phyloP scores from a whole-genome alignment of 495 filamentous ascomycete species.

The Astrocystis sublimbata region DNA sequence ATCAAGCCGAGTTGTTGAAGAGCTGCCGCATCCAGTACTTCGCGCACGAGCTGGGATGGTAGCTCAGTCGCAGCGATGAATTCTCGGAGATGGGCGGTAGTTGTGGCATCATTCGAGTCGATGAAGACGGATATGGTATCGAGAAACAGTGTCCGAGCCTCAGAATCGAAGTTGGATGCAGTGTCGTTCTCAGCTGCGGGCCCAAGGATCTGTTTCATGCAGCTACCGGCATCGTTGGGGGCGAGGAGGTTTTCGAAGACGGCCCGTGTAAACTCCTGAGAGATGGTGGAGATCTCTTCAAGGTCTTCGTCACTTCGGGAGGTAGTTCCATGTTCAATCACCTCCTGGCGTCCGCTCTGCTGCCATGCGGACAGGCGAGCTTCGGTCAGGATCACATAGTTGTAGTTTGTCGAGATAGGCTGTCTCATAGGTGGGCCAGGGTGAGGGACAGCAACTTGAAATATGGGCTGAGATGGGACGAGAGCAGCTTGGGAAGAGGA shows the following conservation, averaged over 20 bases:
- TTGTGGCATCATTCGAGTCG: conserved; percentile 58
- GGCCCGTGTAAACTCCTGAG: conserved; percentile 81
- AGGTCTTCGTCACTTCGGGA: conserved; percentile 66
- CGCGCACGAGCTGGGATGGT: conserved; percentile 70
- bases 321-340: conserved; percentile 52
- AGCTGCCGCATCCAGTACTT: conserved; percentile 74
- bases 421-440: conserved; percentile 18
- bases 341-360: conserved; percentile 50
- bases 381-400: conserved; percentile 52
- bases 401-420: conserved; percentile 42
- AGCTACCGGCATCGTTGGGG: conserved; percentile 66
- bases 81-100: conserved; percentile 45
- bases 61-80: conserved; percentile 73
- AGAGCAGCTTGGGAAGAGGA: conserved; percentile 41
- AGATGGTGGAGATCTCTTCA: conserved; percentile 65
- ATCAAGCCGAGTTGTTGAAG: conserved; percentile 76
- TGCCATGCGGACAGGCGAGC: conserved; percentile 47
- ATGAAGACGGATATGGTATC: conserved; percentile 77
- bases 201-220: conserved; percentile 73
- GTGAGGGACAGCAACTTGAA: conserved; percentile 24
- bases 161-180: conserved; percentile 46
- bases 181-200: conserved; percentile 50
- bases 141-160: conserved; percentile 72
- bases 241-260: conserved; percentile 67
- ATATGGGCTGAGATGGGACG: conserved; percentile 23